Evolutionary conservation across 2,329 filamentous ascomycete genomes (phyloP).

Genomic region (Diatrype stigma): DNA sequence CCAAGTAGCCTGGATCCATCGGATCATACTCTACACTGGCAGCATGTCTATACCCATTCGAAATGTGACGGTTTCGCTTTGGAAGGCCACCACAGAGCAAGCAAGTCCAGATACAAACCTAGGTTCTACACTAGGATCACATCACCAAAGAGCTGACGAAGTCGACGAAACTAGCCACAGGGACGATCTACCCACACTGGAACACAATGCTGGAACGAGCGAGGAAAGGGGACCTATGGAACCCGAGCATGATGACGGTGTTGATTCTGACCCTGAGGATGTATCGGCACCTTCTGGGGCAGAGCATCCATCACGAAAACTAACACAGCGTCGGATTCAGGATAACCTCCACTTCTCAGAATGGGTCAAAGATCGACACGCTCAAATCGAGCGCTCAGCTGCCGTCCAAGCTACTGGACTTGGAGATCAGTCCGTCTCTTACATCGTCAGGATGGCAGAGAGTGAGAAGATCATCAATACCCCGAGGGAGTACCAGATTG

Average conservation of each 20-base stretch:
- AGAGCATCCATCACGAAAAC: neutral
- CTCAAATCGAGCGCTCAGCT: conserved; percentile 8
- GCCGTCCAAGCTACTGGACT: conserved; percentile 6
- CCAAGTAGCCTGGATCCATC: neutral
- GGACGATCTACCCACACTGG: no score
- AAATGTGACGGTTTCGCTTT: neutral
- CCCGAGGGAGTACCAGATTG: conserved; percentile 85
- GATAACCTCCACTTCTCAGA: conserved; percentile 15
- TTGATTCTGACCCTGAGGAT: conserved; percentile 9
- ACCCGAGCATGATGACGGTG: conserved; percentile 3
- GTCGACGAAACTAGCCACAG: neutral
- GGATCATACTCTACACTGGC: neutral
- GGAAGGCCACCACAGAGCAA: neutral
- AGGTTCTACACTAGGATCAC: neutral
- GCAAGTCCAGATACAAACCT: neutral
- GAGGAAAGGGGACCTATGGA: conserved; percentile 14
- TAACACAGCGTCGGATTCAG: conserved; percentile 3
- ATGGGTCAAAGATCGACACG: conserved; percentile 17
- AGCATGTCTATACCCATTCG: neutral
- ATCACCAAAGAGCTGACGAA: neutral
- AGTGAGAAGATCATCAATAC: conserved; percentile 62
- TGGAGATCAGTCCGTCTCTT: conserved; percentile 27
- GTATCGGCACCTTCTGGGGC: neutral
- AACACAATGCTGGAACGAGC: conserved; percentile 1
- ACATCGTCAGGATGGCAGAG: conserved; percentile 32